Percentiles rank a stretch among this genome's conserved stretches.
These are phyloP conservation scores for Fistulina hepatica DNA, from an alignment of 1,284 basidiomycete genomes.

Conservation along the genomic window DNA sequence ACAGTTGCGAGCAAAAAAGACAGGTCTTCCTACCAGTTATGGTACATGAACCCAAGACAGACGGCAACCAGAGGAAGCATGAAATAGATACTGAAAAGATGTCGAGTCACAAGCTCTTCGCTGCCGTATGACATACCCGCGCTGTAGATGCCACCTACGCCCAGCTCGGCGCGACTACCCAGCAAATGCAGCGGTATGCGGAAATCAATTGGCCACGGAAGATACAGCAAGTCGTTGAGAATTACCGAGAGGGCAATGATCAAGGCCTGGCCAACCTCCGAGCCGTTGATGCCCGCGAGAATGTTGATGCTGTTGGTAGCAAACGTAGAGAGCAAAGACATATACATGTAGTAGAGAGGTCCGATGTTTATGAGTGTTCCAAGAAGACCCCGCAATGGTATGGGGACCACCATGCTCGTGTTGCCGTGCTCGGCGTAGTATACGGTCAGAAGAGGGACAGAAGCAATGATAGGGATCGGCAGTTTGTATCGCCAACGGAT, in stretches of 20 bases:
- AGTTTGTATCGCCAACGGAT: slow-evolving; percentile 98
- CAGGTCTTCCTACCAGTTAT: slow-evolving; percentile 69
- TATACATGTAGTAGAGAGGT: slow-evolving; percentile 93
- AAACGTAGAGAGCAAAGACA: slow-evolving; percentile 93
- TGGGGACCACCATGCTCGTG: slow-evolving; percentile 90
- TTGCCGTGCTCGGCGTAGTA: slow-evolving; percentile 93
- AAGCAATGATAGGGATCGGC: slow-evolving; percentile 92
- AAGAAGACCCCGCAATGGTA: slow-evolving; percentile 62
- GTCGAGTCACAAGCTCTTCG: slow-evolving; percentile 79
- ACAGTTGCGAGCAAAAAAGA: no score
- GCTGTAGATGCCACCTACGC: slow-evolving; percentile 66
- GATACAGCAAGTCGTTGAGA: slow-evolving; percentile 86
- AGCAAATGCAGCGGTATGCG: slow-evolving; percentile 59
- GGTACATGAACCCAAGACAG: slow-evolving; percentile 81
- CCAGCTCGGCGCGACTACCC: slow-evolving; percentile 53
- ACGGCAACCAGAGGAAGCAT: slow-evolving; percentile 92
- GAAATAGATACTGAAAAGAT: slow-evolving; percentile 92
- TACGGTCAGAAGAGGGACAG: slow-evolving; percentile 89
- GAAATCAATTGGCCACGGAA: slow-evolving; percentile 72
- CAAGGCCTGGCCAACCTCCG: slow-evolving; percentile 89
- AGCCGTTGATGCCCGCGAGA: slow-evolving; percentile 94
- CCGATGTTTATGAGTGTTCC: slow-evolving; percentile 69
- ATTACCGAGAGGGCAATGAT: slow-evolving; percentile 88
- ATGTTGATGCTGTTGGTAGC: slow-evolving; percentile 99
- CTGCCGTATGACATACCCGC: slow-evolving; percentile 82